Conservation (phyloP, 352 stramenopile genomes). For the Phytophthora foliorum region DNA sequence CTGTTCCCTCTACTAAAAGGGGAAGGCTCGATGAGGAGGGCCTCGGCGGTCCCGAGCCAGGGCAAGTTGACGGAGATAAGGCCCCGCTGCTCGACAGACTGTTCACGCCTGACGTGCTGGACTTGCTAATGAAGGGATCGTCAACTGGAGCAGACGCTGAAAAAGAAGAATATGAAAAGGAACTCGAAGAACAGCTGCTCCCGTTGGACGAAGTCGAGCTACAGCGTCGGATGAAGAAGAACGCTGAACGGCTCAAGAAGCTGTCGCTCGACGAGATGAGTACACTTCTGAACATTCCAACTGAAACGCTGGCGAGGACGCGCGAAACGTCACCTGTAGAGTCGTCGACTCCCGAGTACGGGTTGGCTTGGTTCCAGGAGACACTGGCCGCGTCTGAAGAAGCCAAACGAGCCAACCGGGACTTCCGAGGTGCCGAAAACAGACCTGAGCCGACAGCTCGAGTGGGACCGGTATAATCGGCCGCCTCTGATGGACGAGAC, state of each 20-base stretch:
- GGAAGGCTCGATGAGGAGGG: not conserved
- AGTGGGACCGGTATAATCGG: too few species aligned
- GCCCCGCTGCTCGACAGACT: too few species aligned
- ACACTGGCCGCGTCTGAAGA: not conserved
- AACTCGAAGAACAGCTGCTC: too few species aligned
- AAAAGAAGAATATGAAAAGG: too few species aligned
- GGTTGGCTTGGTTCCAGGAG: not conserved
- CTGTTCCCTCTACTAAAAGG: not conserved
- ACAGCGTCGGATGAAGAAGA: not conserved
- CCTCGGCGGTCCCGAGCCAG: too few species aligned
- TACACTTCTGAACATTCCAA: not conserved
- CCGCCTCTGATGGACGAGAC: too few species aligned
- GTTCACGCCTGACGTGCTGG: too few species aligned
- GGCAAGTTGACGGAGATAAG: not conserved
- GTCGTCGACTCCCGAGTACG: not conserved
- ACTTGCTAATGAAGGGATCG: too few species aligned
- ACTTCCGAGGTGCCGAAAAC: not conserved
- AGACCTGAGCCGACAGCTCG: too few species aligned
- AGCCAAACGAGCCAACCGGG: not conserved
- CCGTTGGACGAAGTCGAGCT: slow-evolving; percentile 3
- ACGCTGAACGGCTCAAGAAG: not conserved
- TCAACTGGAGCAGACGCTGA: too few species aligned
- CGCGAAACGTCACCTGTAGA: not conserved
- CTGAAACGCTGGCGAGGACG: not conserved
- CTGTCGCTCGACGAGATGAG: not conserved